Evolutionary conservation across 2,329 filamentous ascomycete genomes (phyloP).

Genomic region (Aspergillus floridensis): DNA sequence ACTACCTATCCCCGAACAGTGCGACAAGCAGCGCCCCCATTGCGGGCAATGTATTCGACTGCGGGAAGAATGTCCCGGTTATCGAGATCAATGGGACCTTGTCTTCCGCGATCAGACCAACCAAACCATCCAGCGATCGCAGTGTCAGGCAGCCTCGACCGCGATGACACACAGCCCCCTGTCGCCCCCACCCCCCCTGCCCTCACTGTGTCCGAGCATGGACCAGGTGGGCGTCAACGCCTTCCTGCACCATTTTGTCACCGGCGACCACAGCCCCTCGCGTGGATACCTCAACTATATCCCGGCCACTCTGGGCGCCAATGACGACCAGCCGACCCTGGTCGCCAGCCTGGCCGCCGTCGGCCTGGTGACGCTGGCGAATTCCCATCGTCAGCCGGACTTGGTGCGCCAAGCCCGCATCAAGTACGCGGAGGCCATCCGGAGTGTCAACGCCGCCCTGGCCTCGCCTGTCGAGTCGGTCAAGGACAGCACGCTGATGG

Average conservation of each 20-base stretch:
- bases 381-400: conserved; percentile 20
- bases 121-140: conserved; percentile 22
- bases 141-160: not conserved
- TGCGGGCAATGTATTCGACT: conserved; percentile 28
- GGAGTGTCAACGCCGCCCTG: conserved; percentile 21
- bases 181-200: conserved; percentile 1
- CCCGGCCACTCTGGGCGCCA: conserved; percentile 14
- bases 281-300: conserved; percentile 27
- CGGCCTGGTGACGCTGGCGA: conserved; percentile 26
- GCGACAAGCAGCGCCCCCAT: conserved; percentile 21
- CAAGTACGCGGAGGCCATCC: conserved; percentile 27
- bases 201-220: conserved; percentile 8
- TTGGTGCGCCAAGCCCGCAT: conserved; percentile 20
- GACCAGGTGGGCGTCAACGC: conserved; percentile 27
- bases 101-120: conserved; percentile 30
- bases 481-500: conserved; percentile 28
- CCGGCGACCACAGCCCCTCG: conserved; percentile 12
- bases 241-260: conserved; percentile 25
- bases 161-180: not conserved
- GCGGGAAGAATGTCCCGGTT: conserved; percentile 27
- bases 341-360: conserved; percentile 27
- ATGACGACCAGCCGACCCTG: conserved; percentile 20
- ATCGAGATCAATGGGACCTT: conserved; percentile 33
- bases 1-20: conserved; percentile 12
- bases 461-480: conserved; percentile 21